Evolutionary conservation across 2,329 filamentous ascomycete species (phyloP).

Genomic region (Verticillium nonalfalfae): DNA sequence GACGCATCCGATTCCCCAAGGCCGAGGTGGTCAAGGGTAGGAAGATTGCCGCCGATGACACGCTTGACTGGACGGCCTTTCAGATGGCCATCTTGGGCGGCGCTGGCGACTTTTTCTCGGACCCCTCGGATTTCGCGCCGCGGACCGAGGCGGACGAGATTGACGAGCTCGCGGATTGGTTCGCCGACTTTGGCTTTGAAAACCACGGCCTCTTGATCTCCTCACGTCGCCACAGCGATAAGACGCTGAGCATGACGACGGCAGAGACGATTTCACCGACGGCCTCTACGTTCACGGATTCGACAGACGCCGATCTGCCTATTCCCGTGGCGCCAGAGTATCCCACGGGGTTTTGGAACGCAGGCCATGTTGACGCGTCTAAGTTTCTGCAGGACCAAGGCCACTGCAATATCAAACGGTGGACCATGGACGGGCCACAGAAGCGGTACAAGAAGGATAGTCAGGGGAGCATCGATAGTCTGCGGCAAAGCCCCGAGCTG

Average conservation of each 20-base stretch:
- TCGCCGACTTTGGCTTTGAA: constrained; percentile 41
- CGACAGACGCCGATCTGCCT: constrained; percentile 25
- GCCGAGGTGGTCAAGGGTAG: constrained; percentile 29
- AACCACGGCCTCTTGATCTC: constrained; percentile 31
- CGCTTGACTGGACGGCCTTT: constrained; percentile 58
- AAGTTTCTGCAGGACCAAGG: constrained; percentile 23
- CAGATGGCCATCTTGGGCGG: constrained; percentile 58
- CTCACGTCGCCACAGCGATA: not conserved
- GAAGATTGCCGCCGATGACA: constrained; percentile 38
- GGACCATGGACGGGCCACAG: constrained; percentile 28
- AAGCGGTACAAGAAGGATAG: constrained; percentile 10
- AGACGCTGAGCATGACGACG: not conserved
- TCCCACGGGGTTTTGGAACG: constrained; percentile 26
- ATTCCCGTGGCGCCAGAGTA: constrained; percentile 29
- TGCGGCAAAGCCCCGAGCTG: constrained; percentile 45
- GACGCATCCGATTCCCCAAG: constrained; percentile 45
- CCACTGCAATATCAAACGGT: constrained; percentile 20
- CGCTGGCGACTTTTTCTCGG: constrained; percentile 43
- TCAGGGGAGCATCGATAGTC: constrained; percentile 17
- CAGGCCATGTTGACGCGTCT: constrained; percentile 20
- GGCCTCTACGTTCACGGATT: constrained; percentile 12
- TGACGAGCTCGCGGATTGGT: constrained; percentile 45
- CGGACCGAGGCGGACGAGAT: constrained; percentile 36
- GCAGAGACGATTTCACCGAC: not conserved
- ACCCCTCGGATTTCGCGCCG: constrained; percentile 32